phyloP scores from a whole-genome alignment of 441 rosid species.

The California macrophylla region DNA sequence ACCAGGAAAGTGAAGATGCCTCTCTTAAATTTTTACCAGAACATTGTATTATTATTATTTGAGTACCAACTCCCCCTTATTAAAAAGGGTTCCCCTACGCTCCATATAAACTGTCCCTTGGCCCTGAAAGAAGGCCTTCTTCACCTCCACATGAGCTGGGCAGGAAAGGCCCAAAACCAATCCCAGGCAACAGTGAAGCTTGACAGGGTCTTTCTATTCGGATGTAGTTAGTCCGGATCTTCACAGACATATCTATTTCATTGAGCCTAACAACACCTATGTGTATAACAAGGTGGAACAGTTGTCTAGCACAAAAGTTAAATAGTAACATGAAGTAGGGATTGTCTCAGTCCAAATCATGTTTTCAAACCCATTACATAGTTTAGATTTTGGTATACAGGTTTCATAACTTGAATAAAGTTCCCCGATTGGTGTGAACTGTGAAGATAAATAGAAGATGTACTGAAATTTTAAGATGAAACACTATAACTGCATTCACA shows the following conservation, averaged over 20 bases:
- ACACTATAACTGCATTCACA: neutral
- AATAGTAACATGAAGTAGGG: neutral
- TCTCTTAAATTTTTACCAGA: too few species aligned
- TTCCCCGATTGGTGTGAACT: neutral
- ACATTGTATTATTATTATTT: neutral
- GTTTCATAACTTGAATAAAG: neutral
- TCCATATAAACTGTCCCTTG: too few species aligned
- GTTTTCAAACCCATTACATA: neutral
- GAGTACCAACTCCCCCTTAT: neutral
- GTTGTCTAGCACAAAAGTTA: neutral
- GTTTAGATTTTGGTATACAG: neutral
- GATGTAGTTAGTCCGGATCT: neutral
- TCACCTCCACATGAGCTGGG: neutral
- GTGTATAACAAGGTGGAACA: neutral
- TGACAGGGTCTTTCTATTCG: conserved; percentile 4
- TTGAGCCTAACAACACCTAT: neutral
- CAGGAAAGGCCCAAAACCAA: conserved; percentile 10
- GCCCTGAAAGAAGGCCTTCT: conserved; percentile 4
- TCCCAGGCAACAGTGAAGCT: conserved; percentile 10
- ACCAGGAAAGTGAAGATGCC: too few species aligned
- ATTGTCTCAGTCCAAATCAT: neutral
- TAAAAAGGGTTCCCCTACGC: too few species aligned
- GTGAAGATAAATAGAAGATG: neutral
- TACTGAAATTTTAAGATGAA: neutral
- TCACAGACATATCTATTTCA: conserved; percentile 11